Evolutionary conservation across 192 early-diverging fungal species (phyloP).

Genomic region (Linnemannia schmuckeri): DNA sequence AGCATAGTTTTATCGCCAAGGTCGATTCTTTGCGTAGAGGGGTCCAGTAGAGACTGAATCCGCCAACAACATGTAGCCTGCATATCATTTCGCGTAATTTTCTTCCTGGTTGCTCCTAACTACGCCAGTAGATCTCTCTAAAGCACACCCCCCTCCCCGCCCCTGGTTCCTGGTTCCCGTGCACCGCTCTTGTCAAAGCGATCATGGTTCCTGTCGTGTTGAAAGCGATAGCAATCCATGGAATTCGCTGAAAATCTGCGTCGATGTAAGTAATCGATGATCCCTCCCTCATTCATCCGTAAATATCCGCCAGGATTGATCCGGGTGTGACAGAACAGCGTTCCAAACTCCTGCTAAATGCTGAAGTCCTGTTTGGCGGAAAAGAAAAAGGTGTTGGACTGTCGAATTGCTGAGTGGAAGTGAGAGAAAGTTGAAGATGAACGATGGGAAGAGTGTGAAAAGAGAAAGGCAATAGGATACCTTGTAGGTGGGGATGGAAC

Average conservation of each 20-base stretch:
- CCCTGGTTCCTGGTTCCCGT: no score
- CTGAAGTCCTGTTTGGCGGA: background rate
- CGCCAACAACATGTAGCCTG: background rate
- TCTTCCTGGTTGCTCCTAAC: background rate
- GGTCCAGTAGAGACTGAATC: background rate
- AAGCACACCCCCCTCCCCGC: no score
- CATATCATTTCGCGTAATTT: background rate
- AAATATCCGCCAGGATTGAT: no score
- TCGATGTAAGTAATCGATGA: no score
- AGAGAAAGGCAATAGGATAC: background rate
- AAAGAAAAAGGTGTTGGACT: background rate
- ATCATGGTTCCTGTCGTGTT: no score
- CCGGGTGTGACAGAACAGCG: no score
- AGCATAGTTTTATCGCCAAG: background rate
- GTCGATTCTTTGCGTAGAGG: background rate
- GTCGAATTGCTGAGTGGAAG: background rate
- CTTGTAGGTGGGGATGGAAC: constrained; percentile 50
- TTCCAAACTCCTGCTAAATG: no score
- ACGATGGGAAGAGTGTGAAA: background rate
- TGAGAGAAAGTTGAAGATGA: background rate
- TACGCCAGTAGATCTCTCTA: background rate
- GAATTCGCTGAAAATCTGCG: no score
- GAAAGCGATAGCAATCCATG: no score
- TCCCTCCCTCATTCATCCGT: no score
- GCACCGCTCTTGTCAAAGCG: no score